phyloP scores from a whole-genome alignment of 2,329 filamentous ascomycete species.

The Penicillium sp. region DNA sequence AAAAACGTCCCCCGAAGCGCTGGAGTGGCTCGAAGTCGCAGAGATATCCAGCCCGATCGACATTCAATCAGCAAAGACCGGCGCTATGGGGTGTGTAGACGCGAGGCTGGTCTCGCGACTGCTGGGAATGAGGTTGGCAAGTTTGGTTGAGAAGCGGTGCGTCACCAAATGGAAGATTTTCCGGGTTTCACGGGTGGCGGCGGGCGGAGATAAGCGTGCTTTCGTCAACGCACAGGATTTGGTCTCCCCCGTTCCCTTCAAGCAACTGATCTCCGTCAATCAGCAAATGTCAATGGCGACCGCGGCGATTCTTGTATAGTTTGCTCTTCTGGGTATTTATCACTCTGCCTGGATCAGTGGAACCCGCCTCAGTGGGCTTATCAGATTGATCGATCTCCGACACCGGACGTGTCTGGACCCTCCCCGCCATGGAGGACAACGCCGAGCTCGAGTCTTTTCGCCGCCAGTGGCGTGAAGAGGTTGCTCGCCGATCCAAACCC shows the following conservation, averaged over 20 bases:
- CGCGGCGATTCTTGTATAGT: slow-evolving; percentile 3
- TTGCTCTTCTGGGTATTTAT: neutral
- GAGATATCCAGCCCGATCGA: slow-evolving; percentile 11
- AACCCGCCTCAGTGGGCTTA: slow-evolving; percentile 21
- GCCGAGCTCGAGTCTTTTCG: slow-evolving; percentile 85
- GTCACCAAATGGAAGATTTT: slow-evolving; percentile 27
- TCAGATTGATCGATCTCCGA: slow-evolving; percentile 30
- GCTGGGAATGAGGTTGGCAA: neutral
- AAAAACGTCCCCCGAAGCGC: slow-evolving; percentile 11
- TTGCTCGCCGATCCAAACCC: slow-evolving; percentile 53
- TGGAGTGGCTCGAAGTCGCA: slow-evolving; percentile 9
- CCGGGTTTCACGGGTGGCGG: slow-evolving; percentile 29
- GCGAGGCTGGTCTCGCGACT: slow-evolving; percentile 1
- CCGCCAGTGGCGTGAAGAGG: slow-evolving; percentile 81
- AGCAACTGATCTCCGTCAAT: neutral
- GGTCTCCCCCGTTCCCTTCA: neutral
- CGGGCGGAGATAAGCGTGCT: slow-evolving; percentile 27
- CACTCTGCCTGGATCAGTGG: slow-evolving; percentile 7
- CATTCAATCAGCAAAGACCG: slow-evolving; percentile 16
- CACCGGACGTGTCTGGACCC: slow-evolving; percentile 19
- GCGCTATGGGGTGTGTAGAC: neutral
- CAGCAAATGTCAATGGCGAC: slow-evolving; percentile 9
- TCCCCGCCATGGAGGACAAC: slow-evolving; percentile 47
- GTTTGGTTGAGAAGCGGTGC: slow-evolving; percentile 6
- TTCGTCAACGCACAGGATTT: slow-evolving; percentile 4